Evolutionary conservation across 2,329 filamentous ascomycete genomes (phyloP), one percentile per base, ranked within the genome.

Genomic region (Cladosporium halotolerans): DNA sequence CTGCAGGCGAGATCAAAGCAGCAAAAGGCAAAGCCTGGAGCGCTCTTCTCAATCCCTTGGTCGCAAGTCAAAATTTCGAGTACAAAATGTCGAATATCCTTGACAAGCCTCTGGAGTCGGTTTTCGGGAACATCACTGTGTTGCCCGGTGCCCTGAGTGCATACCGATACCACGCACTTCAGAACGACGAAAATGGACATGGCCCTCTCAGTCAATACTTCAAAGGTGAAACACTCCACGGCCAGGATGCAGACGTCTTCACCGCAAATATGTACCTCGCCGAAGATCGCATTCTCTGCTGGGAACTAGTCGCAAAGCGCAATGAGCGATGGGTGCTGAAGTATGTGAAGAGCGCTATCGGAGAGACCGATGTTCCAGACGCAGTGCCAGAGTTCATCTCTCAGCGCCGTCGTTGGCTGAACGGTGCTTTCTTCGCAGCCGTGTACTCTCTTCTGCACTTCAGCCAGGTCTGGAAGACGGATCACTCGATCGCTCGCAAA

Each of bases 11-110:
- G 70, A 99, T 99, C 71, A 96, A 92, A 68, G 93, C 93, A 0
- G 95, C 95, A 73, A 95, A 96, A 70, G 93, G 93, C 7, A 89
- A 85, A 60, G 84, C 81, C 19, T 91, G 89, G 66, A 76, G 83
- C 4, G 89, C 92, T 58, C 78, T 99, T 13, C 76, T 99, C 43
- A 99, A 99, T 64, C 93, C 93, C 0, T 78, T 99, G 5, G 92
- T 99, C 13, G 93, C 93, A 0, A 95, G 90, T 43, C 93, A 99
- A 65, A 99, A 99, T 69, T 99, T 99, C 62, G 93, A 99, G 75
- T 99, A 99, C 77, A 99, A 99, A 72, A 96, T 99, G 89, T 96
- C 90, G 39, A 99, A 99, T 64, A 99, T 99, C 64, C 78, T 99
- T 23, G 93, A 99, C 69, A 99, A 99, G 71, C 93, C 93, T 0